Conservation (phyloP, 148 eudicot genomes). For the Mesembryanthemum crystallinum region DNA sequence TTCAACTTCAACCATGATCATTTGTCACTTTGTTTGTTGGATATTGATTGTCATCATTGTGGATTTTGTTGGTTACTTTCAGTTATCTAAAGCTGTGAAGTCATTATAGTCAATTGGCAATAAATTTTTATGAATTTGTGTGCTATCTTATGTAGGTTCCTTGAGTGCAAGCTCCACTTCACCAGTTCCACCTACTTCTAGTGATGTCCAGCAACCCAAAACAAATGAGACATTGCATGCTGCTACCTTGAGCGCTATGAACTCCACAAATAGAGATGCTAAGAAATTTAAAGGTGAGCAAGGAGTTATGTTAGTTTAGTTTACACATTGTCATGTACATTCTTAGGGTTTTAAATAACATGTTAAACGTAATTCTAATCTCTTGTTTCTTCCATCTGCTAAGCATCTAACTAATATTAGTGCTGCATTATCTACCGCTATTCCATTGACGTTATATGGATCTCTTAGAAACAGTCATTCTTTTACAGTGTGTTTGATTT, state of each 20-base stretch:
- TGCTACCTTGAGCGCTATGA: conserved; percentile 11
- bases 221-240: conserved; percentile 18
- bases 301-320: background rate
- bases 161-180: background rate
- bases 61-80: background rate
- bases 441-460: background rate
- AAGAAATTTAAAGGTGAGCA: conserved; percentile 33
- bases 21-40: background rate
- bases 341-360: background rate
- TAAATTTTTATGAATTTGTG: background rate
- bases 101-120: background rate
- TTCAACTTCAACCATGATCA: background rate
- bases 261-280: conserved; percentile 21
- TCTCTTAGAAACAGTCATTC: too few relatives aligned
- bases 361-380: background rate
- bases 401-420: background rate
- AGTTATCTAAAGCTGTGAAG: background rate
- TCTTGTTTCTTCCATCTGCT: background rate
- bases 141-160: conserved; percentile 22
- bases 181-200: conserved; percentile 19
- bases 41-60: background rate
- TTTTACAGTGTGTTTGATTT: too few relatives aligned
- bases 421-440: background rate
- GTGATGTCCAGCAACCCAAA: conserved; percentile 16
- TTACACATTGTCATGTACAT: background rate